A percentile compares a stretch with the other conserved stretches of the same genome.
Evolutionary conservation across 2,329 filamentous ascomycete genomes (phyloP).

Genomic region (Xylariaceae sp.): DNA sequence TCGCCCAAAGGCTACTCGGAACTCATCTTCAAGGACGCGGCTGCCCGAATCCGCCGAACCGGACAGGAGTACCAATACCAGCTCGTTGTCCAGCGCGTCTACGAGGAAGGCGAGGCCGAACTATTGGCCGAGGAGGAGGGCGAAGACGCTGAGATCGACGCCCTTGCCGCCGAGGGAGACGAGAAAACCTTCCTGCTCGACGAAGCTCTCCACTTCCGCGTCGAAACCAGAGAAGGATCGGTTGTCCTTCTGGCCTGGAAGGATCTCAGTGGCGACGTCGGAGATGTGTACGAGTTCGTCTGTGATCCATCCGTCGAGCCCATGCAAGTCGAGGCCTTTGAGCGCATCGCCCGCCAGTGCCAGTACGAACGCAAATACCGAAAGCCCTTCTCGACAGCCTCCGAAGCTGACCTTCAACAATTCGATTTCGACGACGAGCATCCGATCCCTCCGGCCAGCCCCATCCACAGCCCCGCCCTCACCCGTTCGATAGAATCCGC

Average conservation of each 20-base stretch:
- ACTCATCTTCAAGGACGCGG: conserved; percentile 96
- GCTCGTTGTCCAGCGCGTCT: conserved; percentile 89
- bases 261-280: conserved; percentile 85
- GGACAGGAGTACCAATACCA: conserved; percentile 97
- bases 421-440: conserved; percentile 69
- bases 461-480: conserved; percentile 51
- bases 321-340: conserved; percentile 70
- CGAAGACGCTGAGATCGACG: conserved; percentile 69
- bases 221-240: conserved; percentile 70
- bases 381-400: conserved; percentile 70
- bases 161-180: conserved; percentile 75
- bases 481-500: conserved; percentile 48
- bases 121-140: conserved; percentile 82
- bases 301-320: conserved; percentile 69
- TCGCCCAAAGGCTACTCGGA: conserved; percentile 98
- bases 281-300: conserved; percentile 96
- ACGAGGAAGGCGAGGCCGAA: conserved; percentile 95
- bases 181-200: conserved; percentile 97
- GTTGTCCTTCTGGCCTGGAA: conserved; percentile 90
- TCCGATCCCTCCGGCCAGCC: conserved; percentile 57
- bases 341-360: conserved; percentile 78
- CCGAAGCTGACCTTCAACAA: conserved; percentile 69
- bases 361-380: conserved; percentile 97
- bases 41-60: conserved; percentile 83
- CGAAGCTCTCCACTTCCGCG: conserved; percentile 79